Conservation (phyloP, 179 eudicot genomes). For the Nepenthes alata region DNA sequence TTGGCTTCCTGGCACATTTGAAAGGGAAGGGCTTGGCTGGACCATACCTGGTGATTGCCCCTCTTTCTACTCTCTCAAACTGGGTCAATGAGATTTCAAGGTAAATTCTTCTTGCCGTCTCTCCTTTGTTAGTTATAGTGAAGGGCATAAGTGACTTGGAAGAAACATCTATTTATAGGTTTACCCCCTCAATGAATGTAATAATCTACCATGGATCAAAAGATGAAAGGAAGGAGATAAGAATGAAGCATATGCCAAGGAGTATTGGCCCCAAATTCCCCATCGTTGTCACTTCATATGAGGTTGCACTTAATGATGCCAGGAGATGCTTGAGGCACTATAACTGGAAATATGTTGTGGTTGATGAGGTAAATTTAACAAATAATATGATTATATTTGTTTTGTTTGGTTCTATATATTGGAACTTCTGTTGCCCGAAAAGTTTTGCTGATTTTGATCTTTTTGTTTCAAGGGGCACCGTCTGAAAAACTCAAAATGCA, state of each 20-base stretch:
- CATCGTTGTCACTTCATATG: slow-evolving; percentile 91
- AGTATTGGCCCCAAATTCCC: slow-evolving; percentile 72
- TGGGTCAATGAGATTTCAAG: slow-evolving; percentile 83
- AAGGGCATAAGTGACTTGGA: neutral
- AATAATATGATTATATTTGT: slow-evolving; percentile 1
- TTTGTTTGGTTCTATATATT: neutral
- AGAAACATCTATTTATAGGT: slow-evolving; percentile 29
- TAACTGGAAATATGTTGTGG: slow-evolving; percentile 90
- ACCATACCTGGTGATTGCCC: slow-evolving; percentile 93
- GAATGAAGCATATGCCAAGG: slow-evolving; percentile 76
- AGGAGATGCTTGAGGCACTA: slow-evolving; percentile 57
- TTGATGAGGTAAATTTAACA: slow-evolving; percentile 65
- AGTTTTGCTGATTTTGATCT: slow-evolving; percentile 7
- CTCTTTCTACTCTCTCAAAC: slow-evolving; percentile 92
- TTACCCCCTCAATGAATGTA: slow-evolving; percentile 66
- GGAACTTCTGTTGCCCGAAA: neutral
- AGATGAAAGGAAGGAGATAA: slow-evolving; percentile 45
- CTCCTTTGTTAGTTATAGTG: neutral
- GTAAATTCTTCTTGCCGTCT: slow-evolving; percentile 17
- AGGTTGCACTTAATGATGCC: slow-evolving; percentile 70
- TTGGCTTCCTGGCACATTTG: slow-evolving; percentile 83
- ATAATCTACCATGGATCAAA: slow-evolving; percentile 81
- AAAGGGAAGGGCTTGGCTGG: slow-evolving; percentile 94
- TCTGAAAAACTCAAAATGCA: slow-evolving; percentile 84
- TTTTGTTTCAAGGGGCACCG: slow-evolving; percentile 66